These are phyloP conservation scores for Actinomortierella wolfii DNA, from an alignment of 371 early-diverging fungal genomes.

Conservation along the genomic window DNA sequence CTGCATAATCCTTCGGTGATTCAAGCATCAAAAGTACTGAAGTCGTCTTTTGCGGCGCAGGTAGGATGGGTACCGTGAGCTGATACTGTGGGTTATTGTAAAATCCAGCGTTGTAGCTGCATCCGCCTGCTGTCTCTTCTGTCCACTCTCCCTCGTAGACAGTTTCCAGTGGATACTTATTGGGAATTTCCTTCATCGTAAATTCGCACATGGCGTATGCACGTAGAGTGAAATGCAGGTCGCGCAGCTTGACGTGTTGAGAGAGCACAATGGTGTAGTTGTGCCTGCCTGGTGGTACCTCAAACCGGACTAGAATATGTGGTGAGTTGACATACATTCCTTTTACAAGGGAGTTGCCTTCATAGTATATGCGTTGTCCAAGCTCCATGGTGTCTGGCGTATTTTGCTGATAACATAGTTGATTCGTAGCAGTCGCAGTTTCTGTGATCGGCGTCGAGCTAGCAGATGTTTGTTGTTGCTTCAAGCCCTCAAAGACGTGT, in stretches of 20 bases:
- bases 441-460: constrained; percentile 10
- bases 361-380: constrained; percentile 79
- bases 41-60: constrained; percentile 25
- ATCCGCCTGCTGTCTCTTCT: constrained; percentile 82
- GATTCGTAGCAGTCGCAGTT: constrained; percentile 4
- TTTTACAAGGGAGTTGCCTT: constrained; percentile 69
- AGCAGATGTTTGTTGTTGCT: constrained; percentile 18
- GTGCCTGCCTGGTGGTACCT: constrained; percentile 63
- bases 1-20: constrained; percentile 66
- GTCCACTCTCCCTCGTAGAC: constrained; percentile 75
- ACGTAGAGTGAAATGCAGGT: constrained; percentile 77
- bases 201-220: constrained; percentile 74
- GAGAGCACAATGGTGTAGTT: constrained; percentile 81
- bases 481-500: constrained; percentile 76
- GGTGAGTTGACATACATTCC: constrained; percentile 88
- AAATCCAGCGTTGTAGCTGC: constrained; percentile 69
- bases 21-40: constrained; percentile 64
- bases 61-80: constrained; percentile 54
- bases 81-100: constrained; percentile 82
- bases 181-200: constrained; percentile 66
- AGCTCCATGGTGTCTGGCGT: background rate
- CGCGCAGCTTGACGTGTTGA: constrained; percentile 73
- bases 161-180: constrained; percentile 60
- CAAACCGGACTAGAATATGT: constrained; percentile 78
- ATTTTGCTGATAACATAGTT: constrained; percentile 9